Evolutionary conservation across 176 grass and related monocot species (phyloP).

Genomic region (Aegilops tauschii): DNA sequence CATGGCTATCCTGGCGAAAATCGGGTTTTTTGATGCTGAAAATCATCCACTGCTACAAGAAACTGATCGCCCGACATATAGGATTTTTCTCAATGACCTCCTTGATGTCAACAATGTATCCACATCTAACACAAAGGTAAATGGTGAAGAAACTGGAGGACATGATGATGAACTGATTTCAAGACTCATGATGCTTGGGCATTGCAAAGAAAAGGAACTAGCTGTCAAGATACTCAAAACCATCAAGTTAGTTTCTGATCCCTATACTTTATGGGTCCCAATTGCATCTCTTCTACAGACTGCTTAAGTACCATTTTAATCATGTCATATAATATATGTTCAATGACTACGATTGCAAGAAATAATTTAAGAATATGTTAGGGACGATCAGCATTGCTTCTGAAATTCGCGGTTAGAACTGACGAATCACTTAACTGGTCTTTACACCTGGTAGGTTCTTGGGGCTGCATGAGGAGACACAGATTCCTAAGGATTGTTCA

Average conservation of each 20-base stretch:
- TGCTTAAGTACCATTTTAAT: background rate
- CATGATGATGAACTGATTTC: conserved; percentile 63
- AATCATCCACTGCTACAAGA: conserved; percentile 58
- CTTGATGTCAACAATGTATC: conserved; percentile 33
- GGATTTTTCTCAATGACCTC: conserved; percentile 59
- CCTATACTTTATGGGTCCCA: background rate
- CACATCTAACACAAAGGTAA: background rate
- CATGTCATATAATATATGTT: background rate
- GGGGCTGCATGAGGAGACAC: conserved; percentile 56
- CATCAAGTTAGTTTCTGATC: conserved; percentile 66
- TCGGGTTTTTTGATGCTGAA: conserved; percentile 65
- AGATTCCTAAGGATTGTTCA: conserved; percentile 66
- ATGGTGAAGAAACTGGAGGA: conserved; percentile 21
- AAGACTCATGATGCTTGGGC: conserved; percentile 50
- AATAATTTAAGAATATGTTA: background rate
- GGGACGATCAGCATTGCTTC: background rate
- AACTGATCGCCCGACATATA: conserved; percentile 49
- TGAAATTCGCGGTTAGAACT: conserved; percentile 24
- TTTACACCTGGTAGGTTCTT: conserved; percentile 61
- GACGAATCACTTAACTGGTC: background rate
- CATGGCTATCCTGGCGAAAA: conserved; percentile 68
- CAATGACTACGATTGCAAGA: background rate
- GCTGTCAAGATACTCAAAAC: conserved; percentile 75
- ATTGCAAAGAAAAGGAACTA: conserved; percentile 66
- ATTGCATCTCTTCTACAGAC: background rate